Base-by-base conservation (phyloP, 1,139 yeast species). In the Geotrichum carabidarum region DNA sequence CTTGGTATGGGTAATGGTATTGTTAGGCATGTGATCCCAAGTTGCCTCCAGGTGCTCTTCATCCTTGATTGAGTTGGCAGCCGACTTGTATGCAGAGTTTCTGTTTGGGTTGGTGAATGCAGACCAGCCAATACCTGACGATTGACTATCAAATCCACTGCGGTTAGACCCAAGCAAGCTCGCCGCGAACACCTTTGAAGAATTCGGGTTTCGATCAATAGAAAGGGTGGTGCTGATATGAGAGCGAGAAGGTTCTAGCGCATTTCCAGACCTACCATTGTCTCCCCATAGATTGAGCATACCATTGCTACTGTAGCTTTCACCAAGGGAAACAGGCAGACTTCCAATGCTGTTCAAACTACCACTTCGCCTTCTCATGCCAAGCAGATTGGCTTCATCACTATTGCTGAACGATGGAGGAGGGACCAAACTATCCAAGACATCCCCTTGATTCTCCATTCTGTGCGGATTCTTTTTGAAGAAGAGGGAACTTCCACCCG, bases 271-370 rank as follows among this genome's bases (percentile, higher is more conserved):
- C 22, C 54, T 41, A 4, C 47, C 8, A 0, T 43, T 32, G 18
- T 51, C 51, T 43, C 52, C 50, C 57, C 57, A 54, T 6, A 54
- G 42, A 17, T 52, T 55, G 14, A 55, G 35, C 47, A 44, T 47
- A 7, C 49, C 47, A 17, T 38, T 42, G 4, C 54, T 52, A 44
- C 31, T 52, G 30, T 51, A 54, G 34, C 54, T 42, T n/a, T 55
- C 58, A 22, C 58, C 58, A n/a, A 55, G 45, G 14, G 58, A 52
- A 18, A 40, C 43, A 2, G 56, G 58, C 32, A 52, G 42, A 30
- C 56, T 52, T 38, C 48, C 55, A 27, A 50, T 45, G 47, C 57
- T 54, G 43, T 54, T 50, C 27, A 54, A 37, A 37, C 58, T 52
- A 34, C 54, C 50, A 47, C 58, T 55, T 41, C 56, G 34, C n/a